Evolutionary conservation across 352 stramenopile genomes (phyloP).

Genomic region (Peronospora farinosa): DNA sequence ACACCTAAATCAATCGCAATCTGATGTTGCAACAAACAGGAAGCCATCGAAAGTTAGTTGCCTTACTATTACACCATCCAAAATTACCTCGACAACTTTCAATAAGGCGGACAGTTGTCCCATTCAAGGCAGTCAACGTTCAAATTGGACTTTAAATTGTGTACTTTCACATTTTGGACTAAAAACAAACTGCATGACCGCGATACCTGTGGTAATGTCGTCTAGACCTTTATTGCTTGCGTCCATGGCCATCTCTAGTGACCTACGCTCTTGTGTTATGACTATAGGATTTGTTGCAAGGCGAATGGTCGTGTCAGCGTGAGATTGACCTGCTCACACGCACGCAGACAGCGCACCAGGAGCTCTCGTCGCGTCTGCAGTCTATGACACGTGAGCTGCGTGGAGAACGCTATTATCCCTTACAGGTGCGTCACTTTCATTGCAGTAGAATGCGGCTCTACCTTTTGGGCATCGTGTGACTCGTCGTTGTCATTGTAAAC

Average conservation of each 20-base stretch:
- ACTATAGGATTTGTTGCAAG: conserved; percentile 39
- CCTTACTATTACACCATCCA: too few species aligned
- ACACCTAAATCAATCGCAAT: too few species aligned
- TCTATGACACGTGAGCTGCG: conserved; percentile 50
- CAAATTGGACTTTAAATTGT: too few species aligned
- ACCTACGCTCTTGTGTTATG: neutral
- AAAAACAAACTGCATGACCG: conserved; percentile 7
- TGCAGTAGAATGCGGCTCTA: neutral
- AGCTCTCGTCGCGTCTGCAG: conserved; percentile 41
- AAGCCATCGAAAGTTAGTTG: too few species aligned
- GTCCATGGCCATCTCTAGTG: conserved; percentile 1
- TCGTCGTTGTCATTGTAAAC: neutral
- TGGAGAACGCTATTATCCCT: conserved; percentile 54
- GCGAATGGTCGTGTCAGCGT: conserved; percentile 45
- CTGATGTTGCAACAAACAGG: too few species aligned
- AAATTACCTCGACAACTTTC: too few species aligned
- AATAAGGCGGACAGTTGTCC: too few species aligned
- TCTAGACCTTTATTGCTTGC: neutral
- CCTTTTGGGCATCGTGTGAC: neutral
- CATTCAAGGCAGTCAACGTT: too few species aligned
- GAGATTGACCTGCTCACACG: conserved; percentile 56
- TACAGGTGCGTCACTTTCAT: conserved; percentile 20
- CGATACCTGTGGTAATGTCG: conserved; percentile 20
- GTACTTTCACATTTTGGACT: too few species aligned
- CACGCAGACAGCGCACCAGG: conserved; percentile 33